Conservation (phyloP, 441 rosid genomes). For the Gossypium gossypioides region DNA sequence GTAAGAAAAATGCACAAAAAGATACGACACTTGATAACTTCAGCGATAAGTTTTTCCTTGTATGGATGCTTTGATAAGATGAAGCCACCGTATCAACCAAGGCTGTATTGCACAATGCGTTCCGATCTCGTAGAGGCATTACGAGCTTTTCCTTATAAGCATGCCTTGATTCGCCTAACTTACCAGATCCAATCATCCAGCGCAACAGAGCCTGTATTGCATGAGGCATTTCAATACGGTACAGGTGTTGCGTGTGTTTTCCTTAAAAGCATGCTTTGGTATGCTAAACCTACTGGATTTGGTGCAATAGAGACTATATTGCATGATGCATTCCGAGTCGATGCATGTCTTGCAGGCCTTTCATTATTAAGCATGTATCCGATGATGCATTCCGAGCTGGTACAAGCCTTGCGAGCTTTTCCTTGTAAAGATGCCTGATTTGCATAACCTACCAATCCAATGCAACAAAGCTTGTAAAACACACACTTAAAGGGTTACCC, state of each 20-base stretch:
- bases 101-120: background rate
- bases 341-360: background rate
- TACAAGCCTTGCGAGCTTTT: background rate
- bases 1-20: background rate
- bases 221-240: background rate
- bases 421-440: background rate
- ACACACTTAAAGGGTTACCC: background rate
- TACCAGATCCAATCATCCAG: background rate
- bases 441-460: background rate
- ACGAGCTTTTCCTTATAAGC: background rate
- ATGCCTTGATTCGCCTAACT: background rate
- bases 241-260: background rate
- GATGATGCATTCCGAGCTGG: background rate
- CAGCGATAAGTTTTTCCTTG: background rate
- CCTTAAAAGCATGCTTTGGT: background rate
- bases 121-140: background rate
- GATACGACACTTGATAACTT: background rate
- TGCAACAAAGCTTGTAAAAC: background rate
- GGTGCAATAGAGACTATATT: background rate
- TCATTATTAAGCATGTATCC: background rate
- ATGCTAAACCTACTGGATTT: background rate
- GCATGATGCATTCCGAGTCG: background rate
- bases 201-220: background rate
- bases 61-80: background rate
- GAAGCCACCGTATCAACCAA: background rate